Base-by-base conservation (phyloP, 306 rosid genomes). In the Cucumis sativus region DNA sequence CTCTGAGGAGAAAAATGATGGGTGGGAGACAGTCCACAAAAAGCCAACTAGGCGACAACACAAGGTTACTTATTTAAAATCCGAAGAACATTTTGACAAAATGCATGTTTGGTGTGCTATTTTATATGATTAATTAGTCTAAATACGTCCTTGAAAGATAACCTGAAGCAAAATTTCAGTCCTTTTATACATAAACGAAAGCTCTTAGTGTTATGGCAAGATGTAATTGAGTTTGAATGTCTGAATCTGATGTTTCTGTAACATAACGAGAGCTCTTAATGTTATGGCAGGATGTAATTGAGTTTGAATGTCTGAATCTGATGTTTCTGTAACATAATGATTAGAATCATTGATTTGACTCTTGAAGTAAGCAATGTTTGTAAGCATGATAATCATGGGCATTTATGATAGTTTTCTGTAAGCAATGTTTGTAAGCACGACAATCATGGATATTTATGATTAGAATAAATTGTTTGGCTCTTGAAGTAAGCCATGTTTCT, bases 21-120 rank as follows among this genome's bases (percentile, higher is more conserved):
- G 92, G 78, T 94, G 98, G 98, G 88, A 92, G 82, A 90, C 90
- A 79, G 96, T 94, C 25, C 85, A 89, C 47, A 85, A 78, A 83
- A 90, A 87, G 84, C 84, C 89, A 78, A 86, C 82, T 54, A 87
- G 88, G 84, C 70, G 13, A 75, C 74, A 60, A 64, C 95, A 90
- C 86, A 90, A 94, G 98, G 97, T 94, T 80, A 56, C 57, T 23
- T 43, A 43, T 10, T 78, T 77, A 55, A 63, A 71, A 37, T 80
- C 52, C 30, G 35, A 56, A 30, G 30, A 76, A 72, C 54, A 52
- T 43, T 54, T 69, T 54, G 56, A 74, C 33, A 55, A 33, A 57
- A 72, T 77, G 73, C 61, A 58, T 75, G 80, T 58, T 72, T 54
- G 77, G 5, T 35, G 45, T 37, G 25, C 58, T 63, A 7, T 15